phyloP scores from a whole-genome alignment of 2,329 filamentous ascomycete genomes.

The Botrytis byssoidea region DNA sequence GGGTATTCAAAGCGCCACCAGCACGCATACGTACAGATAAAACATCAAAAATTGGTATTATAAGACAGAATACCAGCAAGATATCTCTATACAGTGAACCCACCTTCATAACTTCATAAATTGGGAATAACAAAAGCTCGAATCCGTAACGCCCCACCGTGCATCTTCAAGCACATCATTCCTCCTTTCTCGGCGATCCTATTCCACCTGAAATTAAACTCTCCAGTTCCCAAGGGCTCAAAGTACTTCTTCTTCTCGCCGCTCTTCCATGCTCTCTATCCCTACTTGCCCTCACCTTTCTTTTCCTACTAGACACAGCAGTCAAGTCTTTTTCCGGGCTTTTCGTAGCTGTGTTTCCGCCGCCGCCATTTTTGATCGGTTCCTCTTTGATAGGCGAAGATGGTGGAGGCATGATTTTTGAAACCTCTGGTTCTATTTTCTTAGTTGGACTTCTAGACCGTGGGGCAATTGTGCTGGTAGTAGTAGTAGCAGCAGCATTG shows the following conservation, averaged over 20 bases:
- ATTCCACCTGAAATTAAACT: constrained; percentile 53
- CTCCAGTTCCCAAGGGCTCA: constrained; percentile 73
- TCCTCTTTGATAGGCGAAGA: constrained; percentile 31
- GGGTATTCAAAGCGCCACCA: background rate
- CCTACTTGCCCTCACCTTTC: constrained; percentile 44
- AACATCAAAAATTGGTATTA: constrained; percentile 3
- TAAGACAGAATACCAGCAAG: background rate
- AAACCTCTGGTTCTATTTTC: constrained; percentile 23
- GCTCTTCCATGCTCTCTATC: constrained; percentile 44
- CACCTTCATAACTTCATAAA: constrained; percentile 18
- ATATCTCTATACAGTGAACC: constrained; percentile 10
- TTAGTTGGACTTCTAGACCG: constrained; percentile 15
- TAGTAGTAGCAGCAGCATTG: constrained; percentile 3
- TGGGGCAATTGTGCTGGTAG: background rate
- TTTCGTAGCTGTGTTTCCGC: background rate
- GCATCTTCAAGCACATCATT: background rate
- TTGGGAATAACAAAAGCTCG: constrained; percentile 3
- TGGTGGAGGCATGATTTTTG: constrained; percentile 38
- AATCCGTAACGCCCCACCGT: constrained; percentile 8
- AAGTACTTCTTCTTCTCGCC: constrained; percentile 67
- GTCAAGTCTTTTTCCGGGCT: constrained; percentile 21
- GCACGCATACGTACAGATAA: background rate
- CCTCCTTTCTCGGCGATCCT: constrained; percentile 16
- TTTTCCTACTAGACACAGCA: constrained; percentile 32
- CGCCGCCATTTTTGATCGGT: constrained; percentile 20